Base-by-base conservation (phyloP, 2,329 filamentous ascomycete genomes). In the Zymoseptoria ardabiliae region DNA sequence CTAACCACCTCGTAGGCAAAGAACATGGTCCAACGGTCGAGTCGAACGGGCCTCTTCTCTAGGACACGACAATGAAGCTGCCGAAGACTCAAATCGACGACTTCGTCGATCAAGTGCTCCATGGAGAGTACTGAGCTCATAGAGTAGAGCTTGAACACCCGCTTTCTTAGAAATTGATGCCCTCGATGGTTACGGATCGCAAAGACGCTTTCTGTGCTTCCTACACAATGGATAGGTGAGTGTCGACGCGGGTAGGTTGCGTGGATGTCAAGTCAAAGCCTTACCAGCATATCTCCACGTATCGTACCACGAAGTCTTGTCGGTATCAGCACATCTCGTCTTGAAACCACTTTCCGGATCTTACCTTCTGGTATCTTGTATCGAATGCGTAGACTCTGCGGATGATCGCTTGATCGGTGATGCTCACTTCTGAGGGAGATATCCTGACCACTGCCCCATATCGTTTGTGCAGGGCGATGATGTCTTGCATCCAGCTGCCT, bases 401-500 rank as follows among this genome's bases (percentile, higher is more conserved):
- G 7, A 50, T n/a, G 17, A 21, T 11, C 17, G 17, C 45, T 50
- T 50, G 45, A 50, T 50, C 45, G 17, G 11, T 50, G 20, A 50
- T n/a, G 45, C 45, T 50, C 7, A 50, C 45, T 21, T 63, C 59
- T 21, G 61, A 49, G 7, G 61, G 61, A 19, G 54, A 55, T 20
- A 61, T 58, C 28, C 61, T 58, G 50, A 63, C 51, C 17, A 63
- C 55, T 6, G 53, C 52, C 6, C 61, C 61, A 49, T 58, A 59
- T 45, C 50, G 19, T 4, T 58, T 25, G 51, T 63, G 58, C 1
- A 77, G 64, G 17, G 45, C 45, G 45, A 50, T 50, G 45, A 50
- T 50, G 45, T 50, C 9, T 50, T 50, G 45, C 45, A 50, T 50
- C 45, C 45, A 50, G 11, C 45, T 50, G 45, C 45, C 45, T 10